phyloP scores from a whole-genome alignment of 257 asterid genomes.

The Eustoma russellianum region DNA sequence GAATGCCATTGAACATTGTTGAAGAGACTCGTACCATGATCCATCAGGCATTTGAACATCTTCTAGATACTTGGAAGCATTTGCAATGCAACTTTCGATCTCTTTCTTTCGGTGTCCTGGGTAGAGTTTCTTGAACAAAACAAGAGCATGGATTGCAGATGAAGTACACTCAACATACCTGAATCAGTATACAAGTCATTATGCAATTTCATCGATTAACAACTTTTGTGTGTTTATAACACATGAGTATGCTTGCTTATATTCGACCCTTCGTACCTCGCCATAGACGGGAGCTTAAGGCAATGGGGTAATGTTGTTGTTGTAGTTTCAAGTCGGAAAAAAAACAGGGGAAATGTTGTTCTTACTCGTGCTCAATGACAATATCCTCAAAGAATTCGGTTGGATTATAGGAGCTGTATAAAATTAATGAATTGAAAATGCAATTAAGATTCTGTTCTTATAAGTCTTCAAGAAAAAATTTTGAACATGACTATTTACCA shows the following conservation, averaged over 20 bases:
- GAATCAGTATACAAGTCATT: neutral
- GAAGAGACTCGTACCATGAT: constrained; percentile 18
- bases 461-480: too few species aligned
- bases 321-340: neutral
- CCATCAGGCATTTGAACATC: constrained; percentile 25
- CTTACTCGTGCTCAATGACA: constrained; percentile 24
- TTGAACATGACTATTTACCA: constrained; percentile 20
- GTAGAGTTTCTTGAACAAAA: constrained; percentile 15
- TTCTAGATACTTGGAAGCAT: constrained; percentile 15
- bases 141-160: constrained; percentile 23
- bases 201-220: neutral
- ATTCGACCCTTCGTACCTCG: too few species aligned
- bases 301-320: too few species aligned
- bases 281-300: too few species aligned
- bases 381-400: constrained; percentile 24
- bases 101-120: constrained; percentile 22
- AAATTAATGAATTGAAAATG: neutral
- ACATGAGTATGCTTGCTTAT: too few species aligned
- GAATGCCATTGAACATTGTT: neutral
- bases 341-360: neutral
- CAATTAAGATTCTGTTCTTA: neutral
- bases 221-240: too few species aligned
- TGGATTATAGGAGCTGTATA: constrained; percentile 19
- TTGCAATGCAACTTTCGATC: constrained; percentile 13
- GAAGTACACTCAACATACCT: constrained; percentile 30